Conservation (phyloP, 2,329 filamentous ascomycete genomes). For the Fusarium duplospermum region DNA sequence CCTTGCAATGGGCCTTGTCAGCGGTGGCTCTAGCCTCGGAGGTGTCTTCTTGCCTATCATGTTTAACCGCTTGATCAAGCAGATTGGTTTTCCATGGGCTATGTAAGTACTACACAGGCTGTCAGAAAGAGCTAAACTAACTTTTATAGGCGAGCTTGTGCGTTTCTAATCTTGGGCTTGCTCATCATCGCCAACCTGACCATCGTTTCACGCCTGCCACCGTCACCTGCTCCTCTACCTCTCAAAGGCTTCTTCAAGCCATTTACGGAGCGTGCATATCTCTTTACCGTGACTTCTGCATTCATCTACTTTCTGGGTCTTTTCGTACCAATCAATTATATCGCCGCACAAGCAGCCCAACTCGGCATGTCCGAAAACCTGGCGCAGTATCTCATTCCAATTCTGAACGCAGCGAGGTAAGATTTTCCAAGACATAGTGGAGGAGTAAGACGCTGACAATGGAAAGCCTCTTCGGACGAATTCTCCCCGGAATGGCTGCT, state of each 20-base stretch:
- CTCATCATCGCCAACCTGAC: slow-evolving; percentile 49
- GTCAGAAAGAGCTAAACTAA: background rate
- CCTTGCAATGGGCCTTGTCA: slow-evolving; percentile 50
- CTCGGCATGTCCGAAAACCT: slow-evolving; percentile 45
- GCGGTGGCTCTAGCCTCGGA: slow-evolving; percentile 52
- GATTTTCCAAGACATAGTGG: background rate
- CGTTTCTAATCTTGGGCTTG: slow-evolving; percentile 52
- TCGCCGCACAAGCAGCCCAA: slow-evolving; percentile 48
- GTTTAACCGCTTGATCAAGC: slow-evolving; percentile 49
- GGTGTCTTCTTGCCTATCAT: slow-evolving; percentile 57
- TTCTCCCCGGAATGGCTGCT: slow-evolving; percentile 48
- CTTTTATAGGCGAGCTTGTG: slow-evolving; percentile 43
- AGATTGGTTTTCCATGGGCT: slow-evolving; percentile 54
- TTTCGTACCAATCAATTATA: slow-evolving; percentile 53
- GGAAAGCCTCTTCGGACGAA: slow-evolving; percentile 49
- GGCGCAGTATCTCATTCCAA: slow-evolving; percentile 51
- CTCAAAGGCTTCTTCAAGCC: slow-evolving; percentile 2
- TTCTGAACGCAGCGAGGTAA: slow-evolving; percentile 51
- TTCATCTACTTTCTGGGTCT: slow-evolving; percentile 49
- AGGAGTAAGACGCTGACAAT: background rate
- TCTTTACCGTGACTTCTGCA: slow-evolving; percentile 36
- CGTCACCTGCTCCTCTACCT: background rate
- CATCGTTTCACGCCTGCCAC: slow-evolving; percentile 42
- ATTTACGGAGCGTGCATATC: slow-evolving; percentile 11
- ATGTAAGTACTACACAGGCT: slow-evolving; percentile 35